phyloP scores from a whole-genome alignment of 148 eudicot species.

The Amaranthus palmeri region DNA sequence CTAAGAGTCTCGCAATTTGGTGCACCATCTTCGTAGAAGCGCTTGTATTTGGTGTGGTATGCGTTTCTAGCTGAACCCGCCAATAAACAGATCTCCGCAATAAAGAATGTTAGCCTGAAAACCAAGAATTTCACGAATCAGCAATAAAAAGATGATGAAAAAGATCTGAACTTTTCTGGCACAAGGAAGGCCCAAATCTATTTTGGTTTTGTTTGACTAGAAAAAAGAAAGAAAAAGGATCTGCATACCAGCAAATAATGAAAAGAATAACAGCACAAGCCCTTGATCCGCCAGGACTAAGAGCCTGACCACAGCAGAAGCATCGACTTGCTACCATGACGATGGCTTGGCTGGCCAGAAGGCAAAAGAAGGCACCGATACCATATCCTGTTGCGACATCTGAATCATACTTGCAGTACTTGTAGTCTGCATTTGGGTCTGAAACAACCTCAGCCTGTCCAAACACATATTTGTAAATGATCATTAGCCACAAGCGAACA shows the following conservation, averaged over 20 bases:
- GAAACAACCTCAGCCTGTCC: slow-evolving; percentile 38
- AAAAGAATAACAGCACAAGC: slow-evolving; percentile 82
- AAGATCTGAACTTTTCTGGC: not conserved
- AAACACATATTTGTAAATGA: not conserved
- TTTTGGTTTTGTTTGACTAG: not conserved
- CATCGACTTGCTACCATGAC: slow-evolving; percentile 70
- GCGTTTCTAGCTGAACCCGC: slow-evolving; percentile 84
- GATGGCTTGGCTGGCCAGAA: slow-evolving; percentile 59
- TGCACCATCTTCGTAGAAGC: slow-evolving; percentile 34
- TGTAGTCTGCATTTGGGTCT: slow-evolving; percentile 43
- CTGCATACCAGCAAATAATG: slow-evolving; percentile 75
- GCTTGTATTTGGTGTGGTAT: slow-evolving; percentile 54
- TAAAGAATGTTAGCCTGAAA: slow-evolving; percentile 66
- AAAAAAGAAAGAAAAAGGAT: not conserved
- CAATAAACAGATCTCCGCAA: slow-evolving; percentile 70
- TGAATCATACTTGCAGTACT: slow-evolving; percentile 65
- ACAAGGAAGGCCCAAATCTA: not conserved
- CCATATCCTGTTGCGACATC: slow-evolving; percentile 86
- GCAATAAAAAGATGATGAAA: too few species aligned
- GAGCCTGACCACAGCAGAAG: slow-evolving; percentile 81
- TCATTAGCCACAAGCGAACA: not conserved
- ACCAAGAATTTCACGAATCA: not conserved
- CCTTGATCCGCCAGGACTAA: slow-evolving; percentile 75
- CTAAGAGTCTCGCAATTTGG: slow-evolving; percentile 78
- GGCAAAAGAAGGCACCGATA: slow-evolving; percentile 73